These are phyloP conservation scores for Fusarium metavorans DNA, from an alignment of 2,329 filamentous ascomycete genomes.

Conservation along the genomic window DNA sequence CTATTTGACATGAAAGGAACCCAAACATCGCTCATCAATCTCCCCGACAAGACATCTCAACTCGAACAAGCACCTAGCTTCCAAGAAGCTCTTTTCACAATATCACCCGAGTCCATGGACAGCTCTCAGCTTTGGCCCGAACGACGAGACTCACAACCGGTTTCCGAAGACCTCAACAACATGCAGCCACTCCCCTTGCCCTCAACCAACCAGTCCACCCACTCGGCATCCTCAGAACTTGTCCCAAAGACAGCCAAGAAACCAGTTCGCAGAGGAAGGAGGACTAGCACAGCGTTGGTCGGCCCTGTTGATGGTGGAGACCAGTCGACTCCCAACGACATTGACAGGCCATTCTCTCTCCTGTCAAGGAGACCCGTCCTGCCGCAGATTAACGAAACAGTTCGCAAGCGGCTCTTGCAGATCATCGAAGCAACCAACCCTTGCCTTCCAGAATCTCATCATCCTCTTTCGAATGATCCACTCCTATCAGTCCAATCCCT, in stretches of 20 bases:
- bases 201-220: not conserved
- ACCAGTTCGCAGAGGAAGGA: not conserved
- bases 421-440: slow-evolving; percentile 64
- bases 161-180: not conserved
- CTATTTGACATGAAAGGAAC: slow-evolving; percentile 63
- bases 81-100: slow-evolving; percentile 10
- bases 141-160: not conserved
- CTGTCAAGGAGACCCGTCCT: slow-evolving; percentile 30
- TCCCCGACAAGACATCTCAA: slow-evolving; percentile 1
- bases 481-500: slow-evolving; percentile 63
- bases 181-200: not conserved
- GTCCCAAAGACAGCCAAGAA: not conserved
- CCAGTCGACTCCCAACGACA: slow-evolving; percentile 13
- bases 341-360: slow-evolving; percentile 47
- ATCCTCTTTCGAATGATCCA: slow-evolving; percentile 57
- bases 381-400: slow-evolving; percentile 53
- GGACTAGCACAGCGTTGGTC: not conserved
- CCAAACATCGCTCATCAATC: slow-evolving; percentile 1
- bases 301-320: not conserved
- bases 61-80: slow-evolving; percentile 4
- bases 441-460: slow-evolving; percentile 55
- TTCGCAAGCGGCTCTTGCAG: slow-evolving; percentile 56
- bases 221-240: not conserved
- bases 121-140: slow-evolving; percentile 35
- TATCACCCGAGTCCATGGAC: slow-evolving; percentile 35